phyloP scores from a whole-genome alignment of 257 asterid genomes.

The Fraxinus anomala region DNA sequence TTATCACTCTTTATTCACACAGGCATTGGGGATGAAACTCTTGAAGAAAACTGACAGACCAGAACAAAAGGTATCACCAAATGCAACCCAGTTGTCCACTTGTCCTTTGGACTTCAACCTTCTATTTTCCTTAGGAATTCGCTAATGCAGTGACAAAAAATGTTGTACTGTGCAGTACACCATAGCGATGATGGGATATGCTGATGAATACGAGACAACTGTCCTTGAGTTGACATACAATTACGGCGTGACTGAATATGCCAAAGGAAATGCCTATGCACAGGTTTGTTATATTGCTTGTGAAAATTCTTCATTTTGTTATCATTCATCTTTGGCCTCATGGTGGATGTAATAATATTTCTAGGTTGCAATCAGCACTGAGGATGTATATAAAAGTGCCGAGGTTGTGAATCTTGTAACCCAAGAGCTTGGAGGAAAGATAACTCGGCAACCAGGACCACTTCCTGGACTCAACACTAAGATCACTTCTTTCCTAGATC shows the following conservation, averaged over 20 bases:
- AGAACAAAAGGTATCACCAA: conserved; percentile 74
- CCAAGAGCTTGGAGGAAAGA: conserved; percentile 92
- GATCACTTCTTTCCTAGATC: conserved; percentile 85
- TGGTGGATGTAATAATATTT: conserved; percentile 7
- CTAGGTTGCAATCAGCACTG: conserved; percentile 81
- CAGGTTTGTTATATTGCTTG: conserved; percentile 57
- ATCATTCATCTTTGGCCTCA: conserved; percentile 10
- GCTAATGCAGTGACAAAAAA: neutral
- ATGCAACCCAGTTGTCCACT: neutral
- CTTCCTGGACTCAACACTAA: conserved; percentile 89
- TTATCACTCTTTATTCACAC: conserved; percentile 20
- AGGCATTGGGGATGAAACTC: conserved; percentile 93
- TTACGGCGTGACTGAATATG: conserved; percentile 90
- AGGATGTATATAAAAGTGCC: conserved; percentile 90
- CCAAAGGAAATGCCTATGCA: conserved; percentile 97
- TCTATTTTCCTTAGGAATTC: neutral
- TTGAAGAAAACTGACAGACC: conserved; percentile 80
- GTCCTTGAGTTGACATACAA: conserved; percentile 93
- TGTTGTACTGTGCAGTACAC: conserved; percentile 62
- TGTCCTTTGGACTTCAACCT: conserved; percentile 3
- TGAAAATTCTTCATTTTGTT: neutral
- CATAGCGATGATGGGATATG: conserved; percentile 95
- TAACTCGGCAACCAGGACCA: conserved; percentile 88
- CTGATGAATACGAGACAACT: conserved; percentile 77
- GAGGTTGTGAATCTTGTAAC: conserved; percentile 75